Conservation (phyloP, 2,329 filamentous ascomycete species). For the Podosphaera xanthii region DNA sequence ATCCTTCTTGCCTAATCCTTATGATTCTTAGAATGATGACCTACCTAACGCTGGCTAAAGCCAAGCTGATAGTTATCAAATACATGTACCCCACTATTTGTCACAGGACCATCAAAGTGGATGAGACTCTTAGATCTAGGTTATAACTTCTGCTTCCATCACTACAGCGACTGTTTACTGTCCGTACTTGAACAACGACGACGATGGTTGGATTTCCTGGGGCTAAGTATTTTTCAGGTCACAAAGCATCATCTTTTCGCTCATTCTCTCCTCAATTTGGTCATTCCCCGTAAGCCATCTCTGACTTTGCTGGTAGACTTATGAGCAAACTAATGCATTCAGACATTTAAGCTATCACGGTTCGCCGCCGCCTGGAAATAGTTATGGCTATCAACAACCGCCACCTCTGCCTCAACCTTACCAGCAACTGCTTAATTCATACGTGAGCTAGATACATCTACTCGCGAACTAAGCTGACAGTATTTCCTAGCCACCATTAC, state of each 20-base stretch:
- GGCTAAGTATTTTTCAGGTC: not conserved
- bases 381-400: not conserved
- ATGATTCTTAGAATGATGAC: no score
- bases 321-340: not conserved
- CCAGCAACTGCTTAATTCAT: not conserved
- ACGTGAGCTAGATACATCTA: not conserved
- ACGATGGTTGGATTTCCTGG: not conserved
- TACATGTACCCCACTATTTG: no score
- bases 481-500: constrained; percentile 16
- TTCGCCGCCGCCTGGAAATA: not conserved
- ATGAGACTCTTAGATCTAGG: no score
- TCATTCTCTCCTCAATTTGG: not conserved
- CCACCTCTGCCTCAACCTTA: not conserved
- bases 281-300: not conserved
- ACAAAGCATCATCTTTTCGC: not conserved
- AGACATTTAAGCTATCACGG: not conserved
- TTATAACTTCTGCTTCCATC: no score
- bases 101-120: no score
- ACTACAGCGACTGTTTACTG: no score
- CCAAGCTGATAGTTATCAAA: no score
- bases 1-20: no score
- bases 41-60: no score
- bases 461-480: not conserved
- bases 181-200: no score
- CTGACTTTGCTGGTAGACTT: not conserved